Evolutionary conservation across 768 basidiomycete species (phyloP).

Genomic region (Xanthoconium purpureum): DNA sequence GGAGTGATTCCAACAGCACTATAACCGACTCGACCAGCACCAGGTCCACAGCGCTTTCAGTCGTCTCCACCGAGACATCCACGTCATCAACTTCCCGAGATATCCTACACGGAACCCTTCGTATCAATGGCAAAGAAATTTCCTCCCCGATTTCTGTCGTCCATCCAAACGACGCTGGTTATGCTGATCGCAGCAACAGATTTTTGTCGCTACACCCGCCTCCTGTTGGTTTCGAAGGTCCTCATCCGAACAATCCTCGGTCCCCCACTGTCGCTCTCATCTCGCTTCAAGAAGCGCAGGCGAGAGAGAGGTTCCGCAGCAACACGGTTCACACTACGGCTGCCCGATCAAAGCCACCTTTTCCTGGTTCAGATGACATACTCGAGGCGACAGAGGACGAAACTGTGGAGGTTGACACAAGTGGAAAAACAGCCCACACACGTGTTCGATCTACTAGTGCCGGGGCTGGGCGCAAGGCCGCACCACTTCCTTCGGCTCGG

Average conservation of each 20-base stretch:
- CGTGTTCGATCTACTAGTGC: slow-evolving; percentile 64
- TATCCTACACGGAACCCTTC: slow-evolving; percentile 11
- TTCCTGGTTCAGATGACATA: slow-evolving; percentile 35
- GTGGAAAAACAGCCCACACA: slow-evolving; percentile 25
- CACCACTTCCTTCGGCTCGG: slow-evolving; percentile 35
- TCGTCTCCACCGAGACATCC: slow-evolving; percentile 36
- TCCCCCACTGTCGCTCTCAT: slow-evolving; percentile 64
- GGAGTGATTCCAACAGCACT: slow-evolving; percentile 52
- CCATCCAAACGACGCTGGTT: slow-evolving; percentile 25
- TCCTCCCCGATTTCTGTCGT: slow-evolving; percentile 51
- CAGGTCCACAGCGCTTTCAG: slow-evolving; percentile 35
- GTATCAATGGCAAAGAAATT: slow-evolving; percentile 50
- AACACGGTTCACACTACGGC: slow-evolving; percentile 37
- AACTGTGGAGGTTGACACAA: slow-evolving; percentile 26
- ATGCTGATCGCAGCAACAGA: slow-evolving; percentile 29
- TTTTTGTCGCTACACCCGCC: slow-evolving; percentile 35
- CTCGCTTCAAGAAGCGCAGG: slow-evolving; percentile 75
- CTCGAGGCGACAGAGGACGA: slow-evolving; percentile 15
- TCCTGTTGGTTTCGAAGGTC: slow-evolving; percentile 30
- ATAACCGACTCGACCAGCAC: slow-evolving; percentile 45
- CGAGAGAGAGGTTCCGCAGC: slow-evolving; percentile 56
- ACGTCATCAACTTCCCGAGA: slow-evolving; percentile 24
- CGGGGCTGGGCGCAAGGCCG: slow-evolving; percentile 47
- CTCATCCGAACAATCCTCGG: slow-evolving; percentile 51
- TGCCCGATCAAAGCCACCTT: slow-evolving; percentile 26